Percentiles rank a stretch among this genome's conserved stretches.
These are phyloP conservation scores for Penstemon davidsonii DNA, from an alignment of 257 asterid species.

Conservation along the genomic window DNA sequence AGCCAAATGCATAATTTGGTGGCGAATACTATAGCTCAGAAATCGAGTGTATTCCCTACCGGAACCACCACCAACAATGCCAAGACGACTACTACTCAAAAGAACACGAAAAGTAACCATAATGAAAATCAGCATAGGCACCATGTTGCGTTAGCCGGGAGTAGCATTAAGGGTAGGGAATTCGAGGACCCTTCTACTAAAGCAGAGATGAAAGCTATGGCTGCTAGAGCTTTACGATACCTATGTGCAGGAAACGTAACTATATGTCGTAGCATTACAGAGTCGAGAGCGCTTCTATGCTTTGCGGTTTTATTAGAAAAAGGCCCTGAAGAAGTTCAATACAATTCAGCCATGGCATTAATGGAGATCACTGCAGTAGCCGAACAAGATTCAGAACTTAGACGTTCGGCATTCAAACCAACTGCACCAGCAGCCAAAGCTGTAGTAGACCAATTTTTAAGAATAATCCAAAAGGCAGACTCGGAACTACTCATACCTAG, in stretches of 20 bases:
- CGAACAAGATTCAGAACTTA: slow-evolving; percentile 46
- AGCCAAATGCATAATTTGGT: slow-evolving; percentile 54
- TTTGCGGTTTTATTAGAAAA: slow-evolving; percentile 61
- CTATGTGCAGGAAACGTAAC: slow-evolving; percentile 55
- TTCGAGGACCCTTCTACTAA: slow-evolving; percentile 50
- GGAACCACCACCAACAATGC: slow-evolving; percentile 1
- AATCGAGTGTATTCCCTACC: slow-evolving; percentile 14
- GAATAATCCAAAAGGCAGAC: slow-evolving; percentile 46
- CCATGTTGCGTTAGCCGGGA: slow-evolving; percentile 37
- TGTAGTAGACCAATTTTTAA: slow-evolving; percentile 64
- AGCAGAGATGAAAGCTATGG: slow-evolving; percentile 61
- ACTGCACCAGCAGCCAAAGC: slow-evolving; percentile 71
- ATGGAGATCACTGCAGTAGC: slow-evolving; percentile 82
- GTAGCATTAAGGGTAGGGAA: slow-evolving; percentile 55
- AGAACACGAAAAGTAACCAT: slow-evolving; percentile 14
- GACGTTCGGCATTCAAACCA: slow-evolving; percentile 73
- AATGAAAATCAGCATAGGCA: slow-evolving; percentile 14
- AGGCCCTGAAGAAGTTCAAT: slow-evolving; percentile 58
- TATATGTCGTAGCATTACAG: slow-evolving; percentile 55
- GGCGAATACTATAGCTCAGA: slow-evolving; percentile 45
- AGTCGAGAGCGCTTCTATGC: slow-evolving; percentile 62
- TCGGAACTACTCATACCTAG: slow-evolving; percentile 66
- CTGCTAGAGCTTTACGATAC: slow-evolving; percentile 58
- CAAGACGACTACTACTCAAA: slow-evolving; percentile 1
- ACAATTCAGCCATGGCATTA: slow-evolving; percentile 73